Conservation (phyloP, 495 filamentous ascomycete genomes). For the Lasiosphaeriaceae sp. region DNA sequence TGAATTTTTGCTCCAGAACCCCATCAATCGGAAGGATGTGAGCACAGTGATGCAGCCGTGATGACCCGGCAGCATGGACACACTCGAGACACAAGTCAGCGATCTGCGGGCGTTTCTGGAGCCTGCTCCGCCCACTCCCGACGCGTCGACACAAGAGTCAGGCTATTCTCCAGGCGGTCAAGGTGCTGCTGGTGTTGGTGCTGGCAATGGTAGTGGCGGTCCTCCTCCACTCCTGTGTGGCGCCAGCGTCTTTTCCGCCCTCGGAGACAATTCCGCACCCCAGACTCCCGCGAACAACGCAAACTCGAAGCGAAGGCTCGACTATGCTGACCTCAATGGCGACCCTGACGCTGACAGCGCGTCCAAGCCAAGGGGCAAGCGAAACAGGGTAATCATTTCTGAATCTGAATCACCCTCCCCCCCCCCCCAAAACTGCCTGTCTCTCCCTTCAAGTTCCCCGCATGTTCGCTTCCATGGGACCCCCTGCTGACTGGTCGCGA, state of each 20-base stretch:
- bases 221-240: not conserved
- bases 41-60: not conserved
- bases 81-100: constrained; percentile 52
- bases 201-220: not conserved
- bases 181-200: constrained; percentile 6
- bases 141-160: not conserved
- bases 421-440: too few species aligned
- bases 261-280: constrained; percentile 38
- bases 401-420: not conserved
- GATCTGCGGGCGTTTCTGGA: constrained; percentile 49
- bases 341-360: constrained; percentile 27
- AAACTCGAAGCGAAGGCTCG: constrained; percentile 8
- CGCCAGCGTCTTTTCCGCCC: constrained; percentile 21
- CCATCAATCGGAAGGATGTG: too few species aligned
- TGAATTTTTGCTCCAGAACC: too few species aligned
- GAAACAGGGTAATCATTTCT: constrained; percentile 44
- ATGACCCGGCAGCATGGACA: constrained; percentile 38
- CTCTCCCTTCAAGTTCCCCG: too few species aligned
- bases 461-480: too few species aligned
- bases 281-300: not conserved
- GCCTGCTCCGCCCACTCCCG: constrained; percentile 6
- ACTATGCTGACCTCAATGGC: constrained; percentile 11
- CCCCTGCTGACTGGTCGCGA: too few species aligned
- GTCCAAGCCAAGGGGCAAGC: constrained; percentile 53
- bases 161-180: constrained; percentile 13